A percentile compares a stretch with the other conserved stretches of the same genome.
phyloP scores from a whole-genome alignment of 78 protist genomes.

The Cavenderia fasciculata region DNA sequence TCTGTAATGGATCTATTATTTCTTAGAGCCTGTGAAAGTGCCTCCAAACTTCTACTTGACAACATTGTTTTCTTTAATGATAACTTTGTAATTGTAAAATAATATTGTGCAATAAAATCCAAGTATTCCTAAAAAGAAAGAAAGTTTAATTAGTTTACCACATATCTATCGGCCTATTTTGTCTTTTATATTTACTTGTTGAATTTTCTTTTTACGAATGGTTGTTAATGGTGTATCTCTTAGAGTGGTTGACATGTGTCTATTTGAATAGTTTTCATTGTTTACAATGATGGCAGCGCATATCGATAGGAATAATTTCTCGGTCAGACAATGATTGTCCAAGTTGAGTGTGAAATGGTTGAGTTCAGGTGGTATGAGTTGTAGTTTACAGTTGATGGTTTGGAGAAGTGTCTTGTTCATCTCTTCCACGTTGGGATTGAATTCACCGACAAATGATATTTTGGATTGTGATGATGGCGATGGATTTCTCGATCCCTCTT shows the following conservation, averaged over 20 bases:
- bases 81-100: constrained; percentile 38
- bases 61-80: constrained; percentile 35
- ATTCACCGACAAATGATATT: constrained; percentile 11
- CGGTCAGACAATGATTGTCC: constrained; percentile 45
- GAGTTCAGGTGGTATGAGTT: constrained; percentile 57
- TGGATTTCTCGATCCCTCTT: neutral
- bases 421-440: constrained; percentile 9
- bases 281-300: constrained; percentile 51
- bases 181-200: no score
- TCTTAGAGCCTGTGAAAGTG: constrained; percentile 11
- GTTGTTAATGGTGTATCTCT: constrained; percentile 57
- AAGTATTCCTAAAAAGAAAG: constrained; percentile 6
- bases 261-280: constrained; percentile 48
- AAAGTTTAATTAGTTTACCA: no score
- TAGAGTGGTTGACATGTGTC: constrained; percentile 39
- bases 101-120: constrained; percentile 26
- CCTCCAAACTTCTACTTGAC: constrained; percentile 32
- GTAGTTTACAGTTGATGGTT: constrained; percentile 60
- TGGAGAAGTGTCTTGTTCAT: constrained; percentile 18
- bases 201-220: constrained; percentile 40
- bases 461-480: constrained; percentile 12
- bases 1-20: constrained; percentile 26
- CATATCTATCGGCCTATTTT: no score
- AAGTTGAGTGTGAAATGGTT: constrained; percentile 57
- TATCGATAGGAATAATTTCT: constrained; percentile 22